phyloP scores from a whole-genome alignment of 768 basidiomycete species.

The Pleurotus sapidus region DNA sequence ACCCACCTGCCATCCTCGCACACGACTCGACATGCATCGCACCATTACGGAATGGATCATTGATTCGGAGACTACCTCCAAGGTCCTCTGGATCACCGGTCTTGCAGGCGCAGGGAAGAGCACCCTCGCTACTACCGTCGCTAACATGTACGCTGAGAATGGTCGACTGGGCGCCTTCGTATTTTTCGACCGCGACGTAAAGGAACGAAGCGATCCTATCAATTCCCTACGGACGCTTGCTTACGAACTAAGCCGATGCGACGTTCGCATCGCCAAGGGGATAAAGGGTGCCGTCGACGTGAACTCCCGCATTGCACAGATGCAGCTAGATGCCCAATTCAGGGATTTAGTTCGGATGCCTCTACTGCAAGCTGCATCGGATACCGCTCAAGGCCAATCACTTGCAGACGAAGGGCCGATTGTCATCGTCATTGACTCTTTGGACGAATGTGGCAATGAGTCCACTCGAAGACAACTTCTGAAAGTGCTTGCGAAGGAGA shows the following conservation, averaged over 20 bases:
- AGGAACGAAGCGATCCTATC: constrained; percentile 4
- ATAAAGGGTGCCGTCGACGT: background rate
- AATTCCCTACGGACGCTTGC: constrained; percentile 11
- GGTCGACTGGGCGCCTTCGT: constrained; percentile 16
- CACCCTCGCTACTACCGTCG: constrained; percentile 16
- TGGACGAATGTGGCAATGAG: constrained; percentile 19
- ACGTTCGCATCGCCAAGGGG: background rate
- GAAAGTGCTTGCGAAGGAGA: constrained; percentile 10
- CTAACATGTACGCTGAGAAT: constrained; percentile 8
- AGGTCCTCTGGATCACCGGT: constrained; percentile 17
- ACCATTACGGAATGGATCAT: constrained; percentile 6
- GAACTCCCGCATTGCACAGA: background rate
- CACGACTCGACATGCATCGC: background rate
- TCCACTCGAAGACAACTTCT: constrained; percentile 10
- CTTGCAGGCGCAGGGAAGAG: constrained; percentile 18
- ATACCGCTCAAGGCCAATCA: background rate
- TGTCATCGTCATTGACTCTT: constrained; percentile 20
- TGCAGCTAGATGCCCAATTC: constrained; percentile 2
- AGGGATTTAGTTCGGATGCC: constrained; percentile 3
- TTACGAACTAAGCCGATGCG: constrained; percentile 2
- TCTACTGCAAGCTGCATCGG: background rate
- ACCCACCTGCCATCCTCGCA: constrained; percentile 3
- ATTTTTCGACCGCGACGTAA: constrained; percentile 13
- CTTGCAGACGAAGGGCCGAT: constrained; percentile 5
- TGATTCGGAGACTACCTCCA: background rate